Conservation (phyloP, 257 asterid species). For the Nicotiana obtusifolia region DNA sequence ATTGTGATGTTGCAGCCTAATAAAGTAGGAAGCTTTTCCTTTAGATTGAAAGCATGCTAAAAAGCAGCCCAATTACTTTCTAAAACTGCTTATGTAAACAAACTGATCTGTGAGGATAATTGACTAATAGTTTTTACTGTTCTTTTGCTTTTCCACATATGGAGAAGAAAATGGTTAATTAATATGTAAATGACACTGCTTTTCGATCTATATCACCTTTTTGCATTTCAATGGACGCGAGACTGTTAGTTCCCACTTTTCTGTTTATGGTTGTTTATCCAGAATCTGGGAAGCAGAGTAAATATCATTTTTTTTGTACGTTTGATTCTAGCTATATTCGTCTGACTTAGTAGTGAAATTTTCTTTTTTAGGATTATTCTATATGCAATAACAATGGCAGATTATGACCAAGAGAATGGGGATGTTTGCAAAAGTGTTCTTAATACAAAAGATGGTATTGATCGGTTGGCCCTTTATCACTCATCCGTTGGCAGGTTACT, state of each 20-base stretch:
- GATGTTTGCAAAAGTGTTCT: slow-evolving; percentile 49
- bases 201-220: too few species aligned
- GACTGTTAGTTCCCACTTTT: too few species aligned
- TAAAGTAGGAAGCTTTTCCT: not conserved
- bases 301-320: not conserved
- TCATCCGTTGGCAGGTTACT: slow-evolving; percentile 80
- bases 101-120: not conserved
- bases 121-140: not conserved
- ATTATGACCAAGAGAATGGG: slow-evolving; percentile 60
- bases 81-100: not conserved
- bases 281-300: not conserved
- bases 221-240: too few species aligned
- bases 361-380: slow-evolving; percentile 55
- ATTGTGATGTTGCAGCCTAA: not conserved
- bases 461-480: slow-evolving; percentile 63
- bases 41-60: not conserved
- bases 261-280: not conserved
- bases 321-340: not conserved
- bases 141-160: not conserved
- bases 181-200: too few species aligned
- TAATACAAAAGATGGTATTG: slow-evolving; percentile 62
- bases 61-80: not conserved
- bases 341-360: not conserved
- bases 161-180: too few species aligned
- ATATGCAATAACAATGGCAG: slow-evolving; percentile 71